These are phyloP conservation scores for Fennellomyces sp. DNA, from an alignment of 371 early-diverging fungal genomes.

Conservation along the genomic window DNA sequence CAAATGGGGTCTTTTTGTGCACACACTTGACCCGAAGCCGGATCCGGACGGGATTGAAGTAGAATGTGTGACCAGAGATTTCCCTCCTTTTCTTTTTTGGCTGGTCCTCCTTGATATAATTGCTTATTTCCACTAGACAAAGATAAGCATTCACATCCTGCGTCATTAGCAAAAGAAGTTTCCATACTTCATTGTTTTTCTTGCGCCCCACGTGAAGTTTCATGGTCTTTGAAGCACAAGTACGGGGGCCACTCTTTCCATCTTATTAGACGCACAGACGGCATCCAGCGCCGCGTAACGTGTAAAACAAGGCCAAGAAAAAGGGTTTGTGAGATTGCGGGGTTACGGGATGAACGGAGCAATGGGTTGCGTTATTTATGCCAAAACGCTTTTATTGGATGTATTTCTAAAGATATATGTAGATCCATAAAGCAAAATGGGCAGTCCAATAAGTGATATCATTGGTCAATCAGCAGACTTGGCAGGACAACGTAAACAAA, in stretches of 20 bases:
- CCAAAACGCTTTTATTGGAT: background rate
- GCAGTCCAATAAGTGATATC: background rate
- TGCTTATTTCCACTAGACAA: no score
- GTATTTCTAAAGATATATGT: background rate
- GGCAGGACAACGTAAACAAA: background rate
- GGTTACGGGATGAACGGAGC: background rate
- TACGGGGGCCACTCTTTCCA: no score
- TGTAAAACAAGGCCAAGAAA: background rate
- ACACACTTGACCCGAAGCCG: no score
- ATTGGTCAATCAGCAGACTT: slow-evolving; percentile 5
- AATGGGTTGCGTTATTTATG: background rate
- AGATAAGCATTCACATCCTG: background rate
- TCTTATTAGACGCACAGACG: no score
- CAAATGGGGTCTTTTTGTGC: background rate
- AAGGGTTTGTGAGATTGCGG: background rate
- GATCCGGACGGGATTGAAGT: background rate
- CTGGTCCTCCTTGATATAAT: background rate
- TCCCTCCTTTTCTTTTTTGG: background rate
- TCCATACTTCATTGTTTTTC: background rate
- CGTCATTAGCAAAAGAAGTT: background rate
- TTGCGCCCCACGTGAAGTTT: background rate
- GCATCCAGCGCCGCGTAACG: no score
- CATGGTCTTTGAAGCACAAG: no score
- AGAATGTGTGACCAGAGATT: background rate
- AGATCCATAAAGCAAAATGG: no score